phyloP scores from a whole-genome alignment of 306 rosid genomes.

The Boehmeria nivea region DNA sequence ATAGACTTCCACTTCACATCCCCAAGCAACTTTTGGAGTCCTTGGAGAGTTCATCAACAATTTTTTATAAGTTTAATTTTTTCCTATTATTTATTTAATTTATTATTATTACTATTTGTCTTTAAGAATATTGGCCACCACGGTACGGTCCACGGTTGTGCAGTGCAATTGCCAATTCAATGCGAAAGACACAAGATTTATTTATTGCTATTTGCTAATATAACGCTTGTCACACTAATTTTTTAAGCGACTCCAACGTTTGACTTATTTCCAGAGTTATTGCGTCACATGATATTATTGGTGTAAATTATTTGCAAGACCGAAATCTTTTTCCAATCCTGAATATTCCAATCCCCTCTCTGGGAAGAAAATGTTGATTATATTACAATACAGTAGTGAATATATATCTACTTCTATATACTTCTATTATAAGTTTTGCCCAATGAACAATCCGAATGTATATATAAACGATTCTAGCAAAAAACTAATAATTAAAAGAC shows the following conservation, averaged over 20 bases:
- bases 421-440: too few species aligned
- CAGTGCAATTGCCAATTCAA: neutral
- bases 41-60: neutral
- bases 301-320: slow-evolving; percentile 1
- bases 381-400: too few species aligned
- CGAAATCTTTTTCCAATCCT: neutral
- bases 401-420: too few species aligned
- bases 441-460: too few species aligned
- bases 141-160: neutral
- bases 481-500: too few species aligned
- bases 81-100: neutral
- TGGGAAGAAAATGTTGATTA: too few species aligned
- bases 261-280: neutral
- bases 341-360: neutral
- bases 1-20: slow-evolving; percentile 2
- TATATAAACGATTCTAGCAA: too few species aligned
- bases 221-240: neutral
- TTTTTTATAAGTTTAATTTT: neutral
- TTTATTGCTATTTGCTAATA: neutral
- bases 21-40: slow-evolving; percentile 7
- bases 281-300: slow-evolving; percentile 5
- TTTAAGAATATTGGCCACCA: neutral
- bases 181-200: too few species aligned
- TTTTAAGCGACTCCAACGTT: neutral
- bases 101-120: neutral